Conservation (phyloP, 805 yeast species). For the Zygosaccharomyces bailii region DNA sequence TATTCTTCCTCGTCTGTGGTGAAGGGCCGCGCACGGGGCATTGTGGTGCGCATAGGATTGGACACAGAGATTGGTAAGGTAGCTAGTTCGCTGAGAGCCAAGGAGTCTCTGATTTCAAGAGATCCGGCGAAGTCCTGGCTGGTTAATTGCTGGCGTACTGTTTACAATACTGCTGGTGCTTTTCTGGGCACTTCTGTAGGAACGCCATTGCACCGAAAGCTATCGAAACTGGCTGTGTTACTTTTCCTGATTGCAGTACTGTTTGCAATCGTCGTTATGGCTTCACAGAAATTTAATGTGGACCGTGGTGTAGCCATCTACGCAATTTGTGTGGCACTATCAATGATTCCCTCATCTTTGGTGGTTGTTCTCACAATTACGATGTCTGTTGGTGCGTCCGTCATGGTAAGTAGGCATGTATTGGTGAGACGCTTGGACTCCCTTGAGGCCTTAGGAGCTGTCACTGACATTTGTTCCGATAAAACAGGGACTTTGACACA, state of each 20-base stretch:
- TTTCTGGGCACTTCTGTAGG: constrained; percentile 75
- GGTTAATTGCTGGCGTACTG: constrained; percentile 39
- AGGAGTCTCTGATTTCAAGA: constrained; percentile 26
- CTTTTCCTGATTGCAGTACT: constrained; percentile 76
- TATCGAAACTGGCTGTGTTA: constrained; percentile 71
- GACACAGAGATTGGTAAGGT: constrained; percentile 93
- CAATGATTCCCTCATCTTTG: constrained; percentile 97
- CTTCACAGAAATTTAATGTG: constrained; percentile 71
- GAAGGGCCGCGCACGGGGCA: constrained; percentile 89
- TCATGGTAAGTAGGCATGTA: constrained; percentile 93
- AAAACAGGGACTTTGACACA: constrained; percentile 89
- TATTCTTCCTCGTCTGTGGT: constrained; percentile 96
- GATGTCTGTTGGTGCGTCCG: constrained; percentile 88
- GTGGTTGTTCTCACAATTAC: constrained; percentile 98
- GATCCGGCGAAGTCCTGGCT: constrained; percentile 43
- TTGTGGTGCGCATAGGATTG: constrained; percentile 87
- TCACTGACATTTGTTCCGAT: constrained; percentile 88
- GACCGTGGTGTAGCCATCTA: constrained; percentile 78
- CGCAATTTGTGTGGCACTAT: constrained; percentile 93
- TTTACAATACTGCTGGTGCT: constrained; percentile 56
- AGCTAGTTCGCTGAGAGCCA: constrained; percentile 67
- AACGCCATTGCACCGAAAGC: constrained; percentile 74
- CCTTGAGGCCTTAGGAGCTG: constrained; percentile 92
- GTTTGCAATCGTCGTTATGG: constrained; percentile 85
- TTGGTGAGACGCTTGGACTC: constrained; percentile 91